These are phyloP conservation scores for Thozetella sp. DNA, from an alignment of 495 filamentous ascomycete genomes.

Conservation along the genomic window DNA sequence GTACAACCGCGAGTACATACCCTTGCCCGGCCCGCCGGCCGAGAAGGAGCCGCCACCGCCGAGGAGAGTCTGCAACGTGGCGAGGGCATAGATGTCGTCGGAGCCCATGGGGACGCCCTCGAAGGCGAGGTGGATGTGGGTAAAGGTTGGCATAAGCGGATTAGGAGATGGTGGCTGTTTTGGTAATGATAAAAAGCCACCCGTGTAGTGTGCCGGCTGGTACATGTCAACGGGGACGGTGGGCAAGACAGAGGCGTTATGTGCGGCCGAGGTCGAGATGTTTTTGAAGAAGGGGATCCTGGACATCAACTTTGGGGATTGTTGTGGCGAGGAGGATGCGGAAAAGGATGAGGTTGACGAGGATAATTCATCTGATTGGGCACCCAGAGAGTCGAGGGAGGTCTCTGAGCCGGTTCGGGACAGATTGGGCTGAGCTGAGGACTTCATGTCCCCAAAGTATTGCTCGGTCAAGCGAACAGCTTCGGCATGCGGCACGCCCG, in stretches of 20 bases:
- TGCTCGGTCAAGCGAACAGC: slow-evolving; percentile 80
- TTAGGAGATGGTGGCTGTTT: slow-evolving; percentile 75
- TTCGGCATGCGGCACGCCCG: slow-evolving; percentile 80
- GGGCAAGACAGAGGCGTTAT: slow-evolving; percentile 57
- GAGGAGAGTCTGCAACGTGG: slow-evolving; percentile 94
- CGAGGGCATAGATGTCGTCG: slow-evolving; percentile 92
- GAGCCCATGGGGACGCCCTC: slow-evolving; percentile 91
- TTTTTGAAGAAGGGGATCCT: slow-evolving; percentile 95
- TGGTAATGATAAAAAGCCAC: slow-evolving; percentile 86
- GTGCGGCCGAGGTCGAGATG: slow-evolving; percentile 70
- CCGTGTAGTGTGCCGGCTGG: slow-evolving; percentile 83
- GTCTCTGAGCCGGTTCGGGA: slow-evolving; percentile 60
- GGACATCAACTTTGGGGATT: slow-evolving; percentile 67
- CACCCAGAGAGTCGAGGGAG: slow-evolving; percentile 36
- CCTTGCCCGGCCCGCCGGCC: slow-evolving; percentile 97
- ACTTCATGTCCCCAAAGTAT: slow-evolving; percentile 89
- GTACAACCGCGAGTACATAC: slow-evolving; percentile 97
- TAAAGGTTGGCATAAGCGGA: slow-evolving; percentile 78
- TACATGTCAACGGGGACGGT: slow-evolving; percentile 57
- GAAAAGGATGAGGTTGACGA: slow-evolving; percentile 36
- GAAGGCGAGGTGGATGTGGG: slow-evolving; percentile 92
- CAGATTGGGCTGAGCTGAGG: slow-evolving; percentile 48
- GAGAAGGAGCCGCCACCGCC: slow-evolving; percentile 96
- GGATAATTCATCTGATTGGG: slow-evolving; percentile 38
- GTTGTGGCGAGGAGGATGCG: slow-evolving; percentile 36